Conservation (phyloP, 2,329 filamentous ascomycete genomes). For the Fusarium napiforme region DNA sequence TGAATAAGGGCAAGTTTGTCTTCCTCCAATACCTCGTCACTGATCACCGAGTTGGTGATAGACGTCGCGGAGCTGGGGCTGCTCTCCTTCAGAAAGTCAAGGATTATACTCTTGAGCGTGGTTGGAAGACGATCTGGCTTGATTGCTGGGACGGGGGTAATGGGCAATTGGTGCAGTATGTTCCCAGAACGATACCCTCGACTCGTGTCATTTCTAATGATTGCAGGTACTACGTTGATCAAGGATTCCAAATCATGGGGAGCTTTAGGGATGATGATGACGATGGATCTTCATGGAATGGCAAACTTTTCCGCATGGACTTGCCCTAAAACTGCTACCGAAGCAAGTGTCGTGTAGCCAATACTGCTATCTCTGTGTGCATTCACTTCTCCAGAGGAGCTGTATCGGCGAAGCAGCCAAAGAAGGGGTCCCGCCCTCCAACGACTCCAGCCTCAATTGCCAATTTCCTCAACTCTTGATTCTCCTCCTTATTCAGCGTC, state of each 20-base stretch:
- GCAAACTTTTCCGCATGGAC: conserved; percentile 33
- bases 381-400: conserved; percentile 24
- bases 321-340: conserved; percentile 13
- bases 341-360: background rate
- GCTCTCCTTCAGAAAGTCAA: conserved; percentile 31
- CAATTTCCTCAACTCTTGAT: conserved; percentile 47
- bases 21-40: conserved; percentile 30
- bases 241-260: conserved; percentile 27
- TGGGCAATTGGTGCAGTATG: conserved; percentile 37
- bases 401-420: conserved; percentile 34
- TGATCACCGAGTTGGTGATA: conserved; percentile 19
- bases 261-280: conserved; percentile 11
- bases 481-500: conserved; percentile 49
- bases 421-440: conserved; percentile 41
- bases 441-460: conserved; percentile 44
- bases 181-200: background rate
- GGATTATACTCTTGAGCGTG: conserved; percentile 26
- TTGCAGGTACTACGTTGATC: conserved; percentile 35
- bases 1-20: conserved; percentile 25
- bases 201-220: conserved; percentile 9
- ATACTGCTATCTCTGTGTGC: too few species aligned
- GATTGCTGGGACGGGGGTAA: conserved; percentile 45
- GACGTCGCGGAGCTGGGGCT: conserved; percentile 27
- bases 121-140: conserved; percentile 39
- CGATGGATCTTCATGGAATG: conserved; percentile 19